Base-by-base conservation (phyloP, 2,329 filamentous ascomycete species). In the Verticillium albo-atrum region DNA sequence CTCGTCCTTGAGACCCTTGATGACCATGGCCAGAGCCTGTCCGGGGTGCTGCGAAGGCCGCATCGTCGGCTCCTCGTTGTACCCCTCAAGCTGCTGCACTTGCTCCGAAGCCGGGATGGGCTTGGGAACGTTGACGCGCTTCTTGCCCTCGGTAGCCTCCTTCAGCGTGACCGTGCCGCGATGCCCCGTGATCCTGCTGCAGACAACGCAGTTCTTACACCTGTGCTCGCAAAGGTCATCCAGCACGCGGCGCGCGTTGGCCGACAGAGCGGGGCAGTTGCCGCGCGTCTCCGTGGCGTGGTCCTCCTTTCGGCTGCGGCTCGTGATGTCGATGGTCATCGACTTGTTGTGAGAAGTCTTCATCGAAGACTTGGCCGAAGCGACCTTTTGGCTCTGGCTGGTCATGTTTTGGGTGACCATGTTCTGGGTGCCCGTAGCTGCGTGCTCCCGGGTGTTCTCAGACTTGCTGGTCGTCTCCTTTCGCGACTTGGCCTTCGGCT, bases 1-100 rank as follows among this genome's bases (percentile, higher is more conserved):
- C 72, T 97, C 92, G 70, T 96, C 91, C 65, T 91, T 82, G 3
- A 96, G 78, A 7, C 87, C 83, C 74, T 96, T 95, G 71, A 96
- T 88, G 25, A 96, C 90, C n/a, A 88, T 85, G 7, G 90, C 89
- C 26, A 97, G 83, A 10, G 92, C 91, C 51, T 88, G 75, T 4
- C 83, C 86, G 0, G 91, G 91, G 1, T 85, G 77, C 68, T 91
- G 88, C 1, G 88, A 81, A 6, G 89, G 87, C 5, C 89, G 87
- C 67, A 88, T 77, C 1, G 84, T 88, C 2, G 75, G 74, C 55
- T 84, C 80, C 47, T 84, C 81, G 14, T 86, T 82, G 60, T 79
- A 69, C 10, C 62, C 51, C 23, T 23, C 25, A n/a, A 79, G 70
- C 62, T 80, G 77, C 12, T 81, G 77, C 51, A 82, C 80, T 72